These are phyloP conservation scores for Tricholoma sp. DNA, from an alignment of 768 basidiomycete genomes.

Conservation along the genomic window DNA sequence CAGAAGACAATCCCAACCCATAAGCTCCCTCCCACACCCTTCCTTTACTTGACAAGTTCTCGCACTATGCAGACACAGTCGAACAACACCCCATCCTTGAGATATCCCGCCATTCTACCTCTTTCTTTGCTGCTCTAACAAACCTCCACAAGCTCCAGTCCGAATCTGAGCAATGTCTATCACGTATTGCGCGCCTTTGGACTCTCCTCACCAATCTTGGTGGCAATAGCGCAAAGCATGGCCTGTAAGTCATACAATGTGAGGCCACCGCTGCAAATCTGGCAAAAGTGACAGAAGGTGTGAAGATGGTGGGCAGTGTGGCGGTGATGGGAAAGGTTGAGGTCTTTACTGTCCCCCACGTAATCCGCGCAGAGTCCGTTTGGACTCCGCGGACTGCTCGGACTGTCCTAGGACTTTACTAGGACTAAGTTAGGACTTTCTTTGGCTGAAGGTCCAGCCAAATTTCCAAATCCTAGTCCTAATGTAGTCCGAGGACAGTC, in stretches of 20 bases:
- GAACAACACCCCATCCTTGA: slow-evolving; percentile 94
- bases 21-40: slow-evolving; percentile 56
- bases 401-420: too few species aligned
- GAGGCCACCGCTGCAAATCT: slow-evolving; percentile 60
- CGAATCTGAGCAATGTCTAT: slow-evolving; percentile 79
- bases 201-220: slow-evolving; percentile 71
- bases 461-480: too few species aligned
- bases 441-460: too few species aligned
- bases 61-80: slow-evolving; percentile 87
- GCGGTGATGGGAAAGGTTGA: slow-evolving; percentile 74
- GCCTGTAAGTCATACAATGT: slow-evolving; percentile 65
- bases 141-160: slow-evolving; percentile 91
- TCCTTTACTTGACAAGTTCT: slow-evolving; percentile 83
- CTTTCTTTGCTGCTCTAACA: slow-evolving; percentile 93
- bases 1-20: slow-evolving; percentile 16
- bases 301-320: slow-evolving; percentile 61
- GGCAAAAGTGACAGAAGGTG: slow-evolving; percentile 53
- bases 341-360: too few species aligned
- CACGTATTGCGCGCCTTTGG: slow-evolving; percentile 69
- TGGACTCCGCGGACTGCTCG: too few species aligned
- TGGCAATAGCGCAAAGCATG: slow-evolving; percentile 69
- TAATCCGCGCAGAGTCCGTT: too few species aligned
- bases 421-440: too few species aligned
- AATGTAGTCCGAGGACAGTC: too few species aligned
- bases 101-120: slow-evolving; percentile 83